Base-by-base conservation (phyloP, 1,139 yeast species). In the Hanseniaspora uvarum region DNA sequence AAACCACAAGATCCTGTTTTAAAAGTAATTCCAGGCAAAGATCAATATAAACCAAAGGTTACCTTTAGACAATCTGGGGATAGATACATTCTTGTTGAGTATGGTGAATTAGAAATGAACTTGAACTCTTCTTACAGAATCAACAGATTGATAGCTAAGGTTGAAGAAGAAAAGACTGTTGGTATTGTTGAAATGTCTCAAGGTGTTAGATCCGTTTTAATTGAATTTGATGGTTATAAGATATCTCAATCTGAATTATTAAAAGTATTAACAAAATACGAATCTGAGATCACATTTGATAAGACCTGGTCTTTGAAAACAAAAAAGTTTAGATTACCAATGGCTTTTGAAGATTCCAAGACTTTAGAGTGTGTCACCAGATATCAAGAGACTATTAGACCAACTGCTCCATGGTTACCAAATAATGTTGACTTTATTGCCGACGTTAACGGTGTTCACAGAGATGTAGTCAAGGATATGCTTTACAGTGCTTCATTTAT, bases 51-150 rank as follows among this genome's bases (percentile, higher is more conserved):
- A 37, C 95, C 95, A 48, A 75, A 74, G 62, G 89, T 86, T 31
- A 83, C 83, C 11, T 88, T 85, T 69, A 83, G 98, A 66, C 96
- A 88, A 71, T 96, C 97, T 30, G 98, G 98, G 69, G 98, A 92
- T 68, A 80, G 96, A 62, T 89, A 86, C 65, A 73, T 92, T 55
- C 74, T 92, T 60, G 86, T 88, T 56, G 97, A 92, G 70, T 92
- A 88, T 66, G 97, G 98, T 61, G 94, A 86, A 59, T 83, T 86
- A 65, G 74, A 76, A 54, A 77, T 92, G 81, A 95, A 89, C 66
- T 76, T 92, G 70, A 86, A 86, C 67, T 72, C 86, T 60, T 75
- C 88, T 39, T 89, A 89, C 73, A 77, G 96, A 63, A 86, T 92
- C 56, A 86, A 86, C 68, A 80, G 83, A 63, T 76, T 92, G 65